Evolutionary conservation across 2,329 filamentous ascomycete genomes (phyloP).

Genomic region (Cytospora chrysosperma): DNA sequence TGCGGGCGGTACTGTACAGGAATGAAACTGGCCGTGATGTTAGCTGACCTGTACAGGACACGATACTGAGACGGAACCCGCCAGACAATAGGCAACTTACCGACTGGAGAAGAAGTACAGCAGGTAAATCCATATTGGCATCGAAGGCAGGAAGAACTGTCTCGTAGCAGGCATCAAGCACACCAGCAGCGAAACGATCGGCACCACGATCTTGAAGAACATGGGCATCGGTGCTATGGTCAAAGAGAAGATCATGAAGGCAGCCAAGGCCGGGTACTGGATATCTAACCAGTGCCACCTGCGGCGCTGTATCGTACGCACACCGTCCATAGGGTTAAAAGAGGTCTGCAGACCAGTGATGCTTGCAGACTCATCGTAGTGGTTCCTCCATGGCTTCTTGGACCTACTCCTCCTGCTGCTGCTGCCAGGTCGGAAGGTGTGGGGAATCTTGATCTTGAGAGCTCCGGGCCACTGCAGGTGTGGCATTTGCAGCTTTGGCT

Average conservation of each 20-base stretch:
- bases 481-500: conserved; percentile 31
- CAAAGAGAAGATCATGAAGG: conserved; percentile 78
- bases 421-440: conserved; percentile 32
- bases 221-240: conserved; percentile 80
- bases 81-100: conserved; percentile 52
- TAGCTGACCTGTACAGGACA: conserved; percentile 6
- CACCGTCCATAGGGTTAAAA: conserved; percentile 74
- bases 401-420: conserved; percentile 29
- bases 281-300: conserved; percentile 81
- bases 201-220: conserved; percentile 70
- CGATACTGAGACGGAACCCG: not conserved
- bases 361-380: conserved; percentile 39
- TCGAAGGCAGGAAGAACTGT: conserved; percentile 87
- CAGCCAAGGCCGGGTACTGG: conserved; percentile 75
- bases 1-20: conserved; percentile 83
- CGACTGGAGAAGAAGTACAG: conserved; percentile 91
- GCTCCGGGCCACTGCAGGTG: conserved; percentile 31
- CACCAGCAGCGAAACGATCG: conserved; percentile 65
- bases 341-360: conserved; percentile 79
- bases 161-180: conserved; percentile 80
- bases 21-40: conserved; percentile 66
- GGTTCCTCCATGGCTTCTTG: conserved; percentile 27
- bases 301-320: conserved; percentile 73
- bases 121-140: conserved; percentile 82
- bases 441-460: conserved; percentile 33